Evolutionary conservation across 192 early-diverging fungal species (phyloP).

Genomic region (Haplosporangium gracile): DNA sequence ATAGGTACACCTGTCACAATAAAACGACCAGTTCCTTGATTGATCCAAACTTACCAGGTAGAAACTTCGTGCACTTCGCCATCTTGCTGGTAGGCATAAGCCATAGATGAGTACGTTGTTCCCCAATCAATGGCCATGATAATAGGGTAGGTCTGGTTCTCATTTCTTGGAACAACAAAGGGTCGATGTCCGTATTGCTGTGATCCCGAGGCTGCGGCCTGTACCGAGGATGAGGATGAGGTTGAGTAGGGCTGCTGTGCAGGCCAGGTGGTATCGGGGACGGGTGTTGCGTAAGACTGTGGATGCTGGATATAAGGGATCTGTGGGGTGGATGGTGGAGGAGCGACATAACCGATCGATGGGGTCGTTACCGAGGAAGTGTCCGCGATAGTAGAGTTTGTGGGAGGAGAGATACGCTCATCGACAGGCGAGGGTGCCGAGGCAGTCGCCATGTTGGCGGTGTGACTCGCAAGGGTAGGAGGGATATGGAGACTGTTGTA

Average conservation of each 20-base stretch:
- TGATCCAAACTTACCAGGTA: constrained; percentile 38
- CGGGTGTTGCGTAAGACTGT: constrained; percentile 5
- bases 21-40: not conserved
- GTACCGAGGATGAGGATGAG: not conserved
- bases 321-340: constrained; percentile 17
- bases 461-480: constrained; percentile 1
- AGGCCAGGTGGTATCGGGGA: constrained; percentile 13
- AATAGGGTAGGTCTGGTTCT: constrained; percentile 52
- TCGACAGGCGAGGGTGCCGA: constrained; percentile 37
- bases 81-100: constrained; percentile 65
- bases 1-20: not conserved
- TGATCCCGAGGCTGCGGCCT: not conserved
- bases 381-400: not conserved
- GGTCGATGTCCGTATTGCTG: constrained; percentile 44
- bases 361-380: constrained; percentile 1
- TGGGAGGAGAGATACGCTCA: not conserved
- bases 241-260: constrained; percentile 24
- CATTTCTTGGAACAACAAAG: constrained; percentile 25
- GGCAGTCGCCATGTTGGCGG: constrained; percentile 22
- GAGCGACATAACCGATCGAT: constrained; percentile 28
- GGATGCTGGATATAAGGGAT: not conserved
- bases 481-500: constrained; percentile 53
- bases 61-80: constrained; percentile 64
- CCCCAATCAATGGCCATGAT: constrained; percentile 61
- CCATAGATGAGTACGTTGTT: constrained; percentile 67